phyloP scores from a whole-genome alignment of 2,329 filamentous ascomycete genomes.

The Ascochyta koolunga region DNA sequence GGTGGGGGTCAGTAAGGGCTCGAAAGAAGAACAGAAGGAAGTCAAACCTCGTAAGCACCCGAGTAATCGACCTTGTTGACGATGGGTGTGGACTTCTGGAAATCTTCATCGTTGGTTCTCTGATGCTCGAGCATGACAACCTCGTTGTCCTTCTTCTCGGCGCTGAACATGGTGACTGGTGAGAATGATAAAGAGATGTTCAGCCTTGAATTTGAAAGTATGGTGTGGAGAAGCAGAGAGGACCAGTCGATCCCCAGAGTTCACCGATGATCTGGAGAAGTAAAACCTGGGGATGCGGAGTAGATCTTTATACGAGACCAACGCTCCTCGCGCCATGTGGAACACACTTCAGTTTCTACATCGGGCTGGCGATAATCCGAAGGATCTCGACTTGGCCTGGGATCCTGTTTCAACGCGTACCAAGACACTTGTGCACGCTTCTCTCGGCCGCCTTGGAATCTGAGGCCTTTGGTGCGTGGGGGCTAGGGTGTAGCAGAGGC shows the following conservation, averaged over 20 bases:
- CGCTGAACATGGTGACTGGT: conserved; percentile 21
- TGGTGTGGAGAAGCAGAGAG: conserved; percentile 17
- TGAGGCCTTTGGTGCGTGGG: conserved; percentile 19
- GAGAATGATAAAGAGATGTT: neutral
- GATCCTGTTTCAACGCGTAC: conserved; percentile 24
- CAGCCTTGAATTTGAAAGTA: neutral
- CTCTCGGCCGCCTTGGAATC: conserved; percentile 31
- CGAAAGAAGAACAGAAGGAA: neutral
- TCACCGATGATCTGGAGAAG: conserved; percentile 34
- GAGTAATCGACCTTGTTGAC: conserved; percentile 40
- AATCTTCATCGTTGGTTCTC: conserved; percentile 27
- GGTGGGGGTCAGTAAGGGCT: neutral
- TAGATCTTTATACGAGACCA: conserved; percentile 26
- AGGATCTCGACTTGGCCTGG: conserved; percentile 15
- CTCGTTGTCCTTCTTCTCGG: conserved; percentile 31
- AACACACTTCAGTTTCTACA: conserved; percentile 9
- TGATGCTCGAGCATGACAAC: conserved; percentile 36
- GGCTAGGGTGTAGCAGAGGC: conserved; percentile 15
- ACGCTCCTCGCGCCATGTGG: conserved; percentile 1
- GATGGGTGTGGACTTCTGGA: conserved; percentile 30
- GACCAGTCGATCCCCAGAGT: conserved; percentile 24
- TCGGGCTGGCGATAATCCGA: conserved; percentile 18
- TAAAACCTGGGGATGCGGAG: conserved; percentile 25
- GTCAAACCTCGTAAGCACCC: conserved; percentile 35
- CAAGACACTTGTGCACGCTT: conserved; percentile 31